A percentile compares a stretch with the other conserved stretches of the same genome.
Conservation (phyloP, 257 asterid genomes). For the Forsythia suspensa region DNA sequence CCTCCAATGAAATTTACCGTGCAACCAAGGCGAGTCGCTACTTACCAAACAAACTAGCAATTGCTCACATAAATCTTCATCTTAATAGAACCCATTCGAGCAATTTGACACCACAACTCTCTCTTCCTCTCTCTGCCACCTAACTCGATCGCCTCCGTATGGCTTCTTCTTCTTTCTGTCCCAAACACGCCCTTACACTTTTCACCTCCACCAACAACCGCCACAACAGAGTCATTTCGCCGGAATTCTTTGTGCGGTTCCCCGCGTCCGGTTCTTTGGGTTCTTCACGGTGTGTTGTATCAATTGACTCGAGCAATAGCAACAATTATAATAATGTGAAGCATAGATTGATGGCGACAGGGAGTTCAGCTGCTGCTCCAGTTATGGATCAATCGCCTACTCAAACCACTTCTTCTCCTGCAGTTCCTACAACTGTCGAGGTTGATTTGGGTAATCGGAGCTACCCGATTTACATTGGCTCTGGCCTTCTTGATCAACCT, state of each 20-base stretch:
- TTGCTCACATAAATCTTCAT: neutral
- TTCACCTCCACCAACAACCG: constrained; percentile 28
- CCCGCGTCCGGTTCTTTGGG: constrained; percentile 34
- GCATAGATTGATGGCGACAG: constrained; percentile 49
- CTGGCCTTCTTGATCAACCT: constrained; percentile 84
- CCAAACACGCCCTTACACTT: constrained; percentile 34
- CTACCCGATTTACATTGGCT: constrained; percentile 95
- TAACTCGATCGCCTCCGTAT: constrained; percentile 5
- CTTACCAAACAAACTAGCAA: neutral
- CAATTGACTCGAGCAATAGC: constrained; percentile 14
- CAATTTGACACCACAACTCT: neutral
- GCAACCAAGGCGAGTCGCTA: no score
- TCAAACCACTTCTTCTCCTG: constrained; percentile 43
- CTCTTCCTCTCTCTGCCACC: constrained; percentile 1
- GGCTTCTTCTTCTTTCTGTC: constrained; percentile 49
- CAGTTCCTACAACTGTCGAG: constrained; percentile 59
- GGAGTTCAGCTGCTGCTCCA: constrained; percentile 44
- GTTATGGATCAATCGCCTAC: constrained; percentile 60
- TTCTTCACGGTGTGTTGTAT: constrained; percentile 24
- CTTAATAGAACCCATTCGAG: neutral
- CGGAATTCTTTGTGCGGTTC: constrained; percentile 35
- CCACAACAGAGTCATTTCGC: constrained; percentile 31
- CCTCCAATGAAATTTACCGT: no score
- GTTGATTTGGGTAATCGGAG: constrained; percentile 95
- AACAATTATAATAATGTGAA: neutral